Base-by-base conservation (phyloP, 345 rosid genomes). In the Carallia pectinifolia region DNA sequence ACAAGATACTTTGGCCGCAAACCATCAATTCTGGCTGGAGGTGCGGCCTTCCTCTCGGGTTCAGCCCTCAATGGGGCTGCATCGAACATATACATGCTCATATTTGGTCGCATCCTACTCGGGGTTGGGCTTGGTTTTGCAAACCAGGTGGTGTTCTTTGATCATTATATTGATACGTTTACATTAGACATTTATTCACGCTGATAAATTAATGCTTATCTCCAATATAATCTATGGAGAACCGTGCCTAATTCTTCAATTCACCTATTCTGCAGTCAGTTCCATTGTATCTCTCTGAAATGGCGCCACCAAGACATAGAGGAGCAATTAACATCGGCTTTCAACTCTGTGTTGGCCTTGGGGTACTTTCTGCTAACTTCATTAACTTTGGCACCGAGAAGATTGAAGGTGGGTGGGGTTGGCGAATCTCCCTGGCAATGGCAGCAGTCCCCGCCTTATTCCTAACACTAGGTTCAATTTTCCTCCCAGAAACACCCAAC, bases 271-370 rank as follows among this genome's bases (percentile, higher is more conserved):
- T 71, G 69, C 76, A 88, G 97, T 70, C 98, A 15, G 95, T 90
- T 15, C 98, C 98, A 5, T 48, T 90, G 2, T 90, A 92, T 62
- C 88, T 90, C 53, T 92, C 93, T 0, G 96, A 92, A 76, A 92
- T 92, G 95, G 98, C 98, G 7, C 95, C 93, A 1, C 83, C 94
- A 4, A 84, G 70, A 74, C 66, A 81, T 76, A 85, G 98, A 81
- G 98, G 96, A 83, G 90, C 91, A 37, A 69, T 92, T 79, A 90
- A 81, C 80, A 86, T 76, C 56, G 95, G 95, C 37, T 90, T 92
- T 73, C 91, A 92, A 63, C 77, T 84, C 10, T 77, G 92, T 27
- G 47, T 90, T 7, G 86, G 84, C 19, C 71, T 92, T 13, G 98
- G 98, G 0, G 87, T 75, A 2, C 73, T 92, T 6, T 48, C 79